Base-by-base conservation (phyloP, 495 filamentous ascomycete genomes). In the Neurospora sublineolata region DNA sequence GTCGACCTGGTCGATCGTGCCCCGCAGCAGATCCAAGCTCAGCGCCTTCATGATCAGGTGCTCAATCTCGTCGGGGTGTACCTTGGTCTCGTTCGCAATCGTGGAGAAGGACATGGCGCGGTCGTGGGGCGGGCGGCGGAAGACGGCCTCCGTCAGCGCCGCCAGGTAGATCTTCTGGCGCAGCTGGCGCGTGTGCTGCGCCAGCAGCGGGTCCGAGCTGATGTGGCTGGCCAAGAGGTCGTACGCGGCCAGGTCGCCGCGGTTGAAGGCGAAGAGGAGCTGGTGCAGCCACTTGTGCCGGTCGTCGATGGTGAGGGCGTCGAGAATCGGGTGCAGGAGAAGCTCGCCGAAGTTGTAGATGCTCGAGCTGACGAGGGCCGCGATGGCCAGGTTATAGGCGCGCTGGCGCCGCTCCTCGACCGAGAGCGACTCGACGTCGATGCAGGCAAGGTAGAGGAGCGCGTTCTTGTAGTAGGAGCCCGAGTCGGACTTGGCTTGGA, bases 301-400 rank as follows among this genome's bases (percentile, higher is more conserved):
- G 60, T 82, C 85, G 74, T 84, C 79, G 37, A 86, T 80, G 8
- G 82, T 81, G 70, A 99, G 86, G 8, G 92, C 89, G 77, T 97
- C 91, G 70, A 98, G 90, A 77, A 99, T 96, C 7, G 95, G 96
- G 83, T 99, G 95, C 72, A 98, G 89, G 27, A 99, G 89, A 6
- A 99, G 93, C 85, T 99, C 95, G 81, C 95, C 95, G 73, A 99
- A 99, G 86, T 98, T 99, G 87, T 98, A 98, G 83, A 98, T 98
- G 73, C 87, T 89, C 79, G 94, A 93, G 68, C 93, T 97, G 40
- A 97, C 91, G 11, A 99, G 86, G 14, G 95, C 95, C 23, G 96
- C 94, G 67, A 99, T 89, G 77, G 89, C 88, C 72, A 99, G 91
- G 82, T 97, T 93, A 84, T 97, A 94, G 68, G 95, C 95, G 67